These are phyloP conservation scores for Penicillium nucicola DNA, from an alignment of 495 filamentous ascomycete species.

Conservation along the genomic window DNA sequence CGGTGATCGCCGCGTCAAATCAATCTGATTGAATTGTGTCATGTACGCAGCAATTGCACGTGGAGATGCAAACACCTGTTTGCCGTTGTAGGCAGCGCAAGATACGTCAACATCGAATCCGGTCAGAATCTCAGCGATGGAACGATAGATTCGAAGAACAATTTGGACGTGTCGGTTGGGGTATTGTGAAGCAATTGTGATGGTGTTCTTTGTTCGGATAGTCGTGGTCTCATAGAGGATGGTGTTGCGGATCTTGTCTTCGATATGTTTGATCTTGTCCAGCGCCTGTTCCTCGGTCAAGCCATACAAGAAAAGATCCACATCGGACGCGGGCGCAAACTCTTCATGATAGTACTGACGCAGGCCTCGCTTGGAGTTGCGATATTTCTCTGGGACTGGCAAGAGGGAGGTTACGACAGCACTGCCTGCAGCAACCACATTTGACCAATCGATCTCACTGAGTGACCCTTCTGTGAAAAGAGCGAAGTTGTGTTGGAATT, in stretches of 20 bases:
- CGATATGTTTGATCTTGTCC: slow-evolving; percentile 79
- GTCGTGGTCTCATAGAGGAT: slow-evolving; percentile 74
- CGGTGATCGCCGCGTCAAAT: slow-evolving; percentile 73
- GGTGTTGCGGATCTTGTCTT: slow-evolving; percentile 62
- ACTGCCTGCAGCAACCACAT: slow-evolving; percentile 73
- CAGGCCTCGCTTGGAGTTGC: slow-evolving; percentile 55
- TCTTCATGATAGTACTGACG: slow-evolving; percentile 76
- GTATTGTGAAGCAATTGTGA: slow-evolving; percentile 80
- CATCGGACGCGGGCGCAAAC: slow-evolving; percentile 76
- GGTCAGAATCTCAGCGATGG: slow-evolving; percentile 74
- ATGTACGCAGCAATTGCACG: slow-evolving; percentile 70
- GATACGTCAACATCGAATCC: slow-evolving; percentile 86
- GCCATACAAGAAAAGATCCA: slow-evolving; percentile 81
- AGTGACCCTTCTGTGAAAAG: slow-evolving; percentile 69
- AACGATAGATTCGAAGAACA: slow-evolving; percentile 79
- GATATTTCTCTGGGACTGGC: slow-evolving; percentile 64
- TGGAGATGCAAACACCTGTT: slow-evolving; percentile 69
- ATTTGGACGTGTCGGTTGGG: slow-evolving; percentile 79
- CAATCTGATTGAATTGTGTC: slow-evolving; percentile 75
- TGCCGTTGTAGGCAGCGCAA: slow-evolving; percentile 74
- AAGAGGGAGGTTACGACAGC: slow-evolving; percentile 72
- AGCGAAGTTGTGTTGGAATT: slow-evolving; percentile 73
- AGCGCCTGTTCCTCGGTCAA: slow-evolving; percentile 68
- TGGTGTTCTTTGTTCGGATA: slow-evolving; percentile 75
- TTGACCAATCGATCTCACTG: slow-evolving; percentile 69